A percentile compares a stretch with the other conserved stretches of the same genome.
These are phyloP conservation scores for Cardamine chenopodiifolia DNA, from an alignment of 345 rosid genomes.

Conservation along the genomic window DNA sequence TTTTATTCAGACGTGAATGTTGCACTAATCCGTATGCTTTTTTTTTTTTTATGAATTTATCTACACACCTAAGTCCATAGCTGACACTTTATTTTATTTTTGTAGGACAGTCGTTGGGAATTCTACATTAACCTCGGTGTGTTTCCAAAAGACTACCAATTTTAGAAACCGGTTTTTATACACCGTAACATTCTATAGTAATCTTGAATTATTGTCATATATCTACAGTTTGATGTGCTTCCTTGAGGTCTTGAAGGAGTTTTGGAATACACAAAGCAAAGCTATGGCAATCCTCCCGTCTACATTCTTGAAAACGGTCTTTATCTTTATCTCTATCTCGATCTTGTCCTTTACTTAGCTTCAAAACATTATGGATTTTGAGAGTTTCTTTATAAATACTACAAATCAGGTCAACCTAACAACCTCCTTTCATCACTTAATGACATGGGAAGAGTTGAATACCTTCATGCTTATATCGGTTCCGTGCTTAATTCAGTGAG, in stretches of 20 bases:
- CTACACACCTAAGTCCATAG: neutral
- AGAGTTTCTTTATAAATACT: neutral
- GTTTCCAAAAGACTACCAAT: too few species aligned
- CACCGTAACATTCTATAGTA: neutral
- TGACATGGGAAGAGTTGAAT: neutral
- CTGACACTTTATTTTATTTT: neutral
- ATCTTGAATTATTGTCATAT: neutral
- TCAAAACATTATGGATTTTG: neutral
- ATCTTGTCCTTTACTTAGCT: neutral
- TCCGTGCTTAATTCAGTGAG: neutral
- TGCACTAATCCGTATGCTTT: neutral
- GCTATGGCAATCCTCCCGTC: neutral
- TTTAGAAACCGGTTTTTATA: neutral
- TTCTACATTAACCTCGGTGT: neutral
- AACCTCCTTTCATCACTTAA: neutral
- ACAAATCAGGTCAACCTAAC: neutral
- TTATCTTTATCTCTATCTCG: neutral
- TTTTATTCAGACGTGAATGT: neutral
- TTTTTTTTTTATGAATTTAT: too few species aligned
- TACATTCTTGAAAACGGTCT: neutral
- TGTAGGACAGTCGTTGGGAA: neutral
- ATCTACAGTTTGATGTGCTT: neutral
- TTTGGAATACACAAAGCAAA: neutral
- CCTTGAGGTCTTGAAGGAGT: neutral
- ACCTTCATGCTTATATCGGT: neutral